phyloP scores from a whole-genome alignment of 768 basidiomycete genomes.

The Kockovaella imperatae region DNA sequence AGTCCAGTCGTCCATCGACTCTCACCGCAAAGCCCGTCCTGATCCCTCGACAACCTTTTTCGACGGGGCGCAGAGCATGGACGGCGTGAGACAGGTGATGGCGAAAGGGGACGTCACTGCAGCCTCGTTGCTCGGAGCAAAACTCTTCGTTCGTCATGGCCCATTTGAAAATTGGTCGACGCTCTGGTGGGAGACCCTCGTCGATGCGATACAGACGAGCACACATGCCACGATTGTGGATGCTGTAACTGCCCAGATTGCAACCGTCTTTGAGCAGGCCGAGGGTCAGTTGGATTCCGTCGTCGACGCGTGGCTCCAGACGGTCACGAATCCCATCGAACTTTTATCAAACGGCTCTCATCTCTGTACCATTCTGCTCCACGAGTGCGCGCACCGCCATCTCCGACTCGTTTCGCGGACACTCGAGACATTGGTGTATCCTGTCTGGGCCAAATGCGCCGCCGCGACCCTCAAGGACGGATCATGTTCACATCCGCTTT shows the following conservation, averaged over 20 bases:
- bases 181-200: constrained; percentile 17
- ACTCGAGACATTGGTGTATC: constrained; percentile 14
- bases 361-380: constrained; percentile 13
- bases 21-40: constrained; percentile 11
- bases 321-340: too few species aligned
- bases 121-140: constrained; percentile 4
- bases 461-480: constrained; percentile 7
- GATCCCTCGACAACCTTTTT: neutral
- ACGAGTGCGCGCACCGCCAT: constrained; percentile 17
- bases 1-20: constrained; percentile 6
- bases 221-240: constrained; percentile 1
- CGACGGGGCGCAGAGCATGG: constrained; percentile 9
- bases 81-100: constrained; percentile 6
- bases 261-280: constrained; percentile 3
- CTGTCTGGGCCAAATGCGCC: constrained; percentile 23
- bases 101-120: neutral
- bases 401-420: constrained; percentile 9
- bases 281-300: constrained; percentile 5
- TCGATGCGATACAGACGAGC: constrained; percentile 5
- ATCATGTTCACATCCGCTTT: constrained; percentile 11
- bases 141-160: constrained; percentile 18
- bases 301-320: constrained; percentile 20
- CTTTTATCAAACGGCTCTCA: neutral
- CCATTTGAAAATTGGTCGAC: constrained; percentile 15
- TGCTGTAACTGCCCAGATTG: constrained; percentile 10